Percentiles rank a stretch among this genome's conserved stretches.
Conservation (phyloP, 2,329 filamentous ascomycete species). For the Exophiala calicioides region DNA sequence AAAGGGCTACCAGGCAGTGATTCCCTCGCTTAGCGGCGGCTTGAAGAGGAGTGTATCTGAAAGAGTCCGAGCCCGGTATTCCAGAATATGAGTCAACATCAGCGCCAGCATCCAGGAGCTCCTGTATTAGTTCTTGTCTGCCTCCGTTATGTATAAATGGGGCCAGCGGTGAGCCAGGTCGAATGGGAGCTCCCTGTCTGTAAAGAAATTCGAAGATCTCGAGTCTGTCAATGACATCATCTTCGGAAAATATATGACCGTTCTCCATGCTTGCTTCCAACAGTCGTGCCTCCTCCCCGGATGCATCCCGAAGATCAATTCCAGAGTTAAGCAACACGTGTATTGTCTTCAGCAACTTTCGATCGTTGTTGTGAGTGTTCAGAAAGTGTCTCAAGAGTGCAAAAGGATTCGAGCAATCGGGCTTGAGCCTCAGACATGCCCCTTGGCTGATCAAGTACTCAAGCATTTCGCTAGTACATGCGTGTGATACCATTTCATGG, state of each 20-base stretch:
- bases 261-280: not conserved
- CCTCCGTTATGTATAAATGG: not conserved
- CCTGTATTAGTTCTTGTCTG: not conserved
- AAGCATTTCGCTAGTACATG: not conserved
- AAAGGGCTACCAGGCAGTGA: not conserved
- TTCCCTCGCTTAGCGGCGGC: not conserved
- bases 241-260: too few species aligned
- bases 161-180: not conserved
- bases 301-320: not conserved
- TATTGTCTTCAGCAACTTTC: too few species aligned
- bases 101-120: not conserved
- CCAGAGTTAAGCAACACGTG: constrained; percentile 1
- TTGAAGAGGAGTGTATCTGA: constrained; percentile 2
- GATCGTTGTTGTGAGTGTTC: too few species aligned
- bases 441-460: not conserved
- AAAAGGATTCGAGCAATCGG: not conserved
- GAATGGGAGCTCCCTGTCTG: not conserved
- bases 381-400: not conserved
- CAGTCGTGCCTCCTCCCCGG: not conserved
- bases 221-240: not conserved
- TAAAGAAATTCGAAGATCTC: not conserved
- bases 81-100: not conserved
- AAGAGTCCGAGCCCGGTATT: not conserved
- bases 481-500: not conserved
- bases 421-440: not conserved